Evolutionary conservation across 495 filamentous ascomycete species (phyloP), one percentile per base, ranked within the genome.

Genomic region (Aspergillus bridgeri): DNA sequence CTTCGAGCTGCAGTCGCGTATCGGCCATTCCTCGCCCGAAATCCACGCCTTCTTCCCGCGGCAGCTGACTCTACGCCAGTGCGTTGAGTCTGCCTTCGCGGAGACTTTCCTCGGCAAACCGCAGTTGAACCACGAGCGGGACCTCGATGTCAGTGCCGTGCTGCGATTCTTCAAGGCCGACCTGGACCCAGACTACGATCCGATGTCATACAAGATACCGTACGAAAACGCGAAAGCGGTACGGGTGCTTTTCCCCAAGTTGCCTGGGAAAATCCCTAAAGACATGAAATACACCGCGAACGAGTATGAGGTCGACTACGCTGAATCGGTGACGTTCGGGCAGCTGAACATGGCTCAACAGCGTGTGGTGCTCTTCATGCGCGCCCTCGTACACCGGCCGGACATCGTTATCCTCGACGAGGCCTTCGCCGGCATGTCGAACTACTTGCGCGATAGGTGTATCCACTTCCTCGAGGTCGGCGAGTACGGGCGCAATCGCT

Each of bases 341-440:
- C 83, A 89, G 54, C 76, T 92, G 1, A 82, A 83, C 19, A 88
- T 90, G 63, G 86, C 84, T 6, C 84, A 90, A 1, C 94, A 98
- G 70, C 85, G 92, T 21, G 78, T 97, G 6, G 79, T 88, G 9
- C 82, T 98, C 2, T 94, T 98, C 70, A 75, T 98, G 24, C 84
- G 95, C 6, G 89, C 93, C 17, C 74, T 95, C 33, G 82, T 94
- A 61, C 88, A 91, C 60, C 81, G 81, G 53, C 90, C 92, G 0
- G 93, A 97, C 58, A 81, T 98, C 45, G 79, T 98, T 27, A 89
- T 98, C 42, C 82, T 98, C 2, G 94, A 98, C 64, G 94, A 98
- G 71, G 85, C 94, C 0, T 95, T 96, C 64, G 91, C 89, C 46
- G 92, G 93, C 24, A 90, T 98, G 85, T 86, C 92, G 57, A 84